phyloP scores from a whole-genome alignment of 345 rosid genomes.

The Syzygium aqueum region DNA sequence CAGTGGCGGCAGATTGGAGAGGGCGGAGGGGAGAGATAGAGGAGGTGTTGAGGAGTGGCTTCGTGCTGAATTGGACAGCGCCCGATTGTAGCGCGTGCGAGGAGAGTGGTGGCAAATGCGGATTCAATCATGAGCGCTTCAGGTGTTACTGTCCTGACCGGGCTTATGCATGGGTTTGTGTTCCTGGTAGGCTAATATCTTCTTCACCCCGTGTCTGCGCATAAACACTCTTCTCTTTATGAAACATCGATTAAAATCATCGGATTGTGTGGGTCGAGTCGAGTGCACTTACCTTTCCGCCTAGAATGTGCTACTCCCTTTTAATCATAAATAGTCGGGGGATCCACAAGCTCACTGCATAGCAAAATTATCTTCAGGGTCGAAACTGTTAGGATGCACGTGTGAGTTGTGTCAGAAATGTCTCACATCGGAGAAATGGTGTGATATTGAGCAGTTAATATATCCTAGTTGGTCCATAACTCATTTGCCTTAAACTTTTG shows the following conservation, averaged over 20 bases:
- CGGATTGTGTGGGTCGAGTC: not conserved
- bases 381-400: too few species aligned
- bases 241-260: too few species aligned
- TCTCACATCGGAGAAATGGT: too few species aligned
- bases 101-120: constrained; percentile 35
- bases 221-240: not conserved
- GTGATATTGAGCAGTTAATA: too few species aligned
- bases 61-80: constrained; percentile 30
- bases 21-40: not conserved
- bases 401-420: too few species aligned
- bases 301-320: not conserved
- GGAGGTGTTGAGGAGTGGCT: constrained; percentile 14
- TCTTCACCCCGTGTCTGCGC: not conserved
- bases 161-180: constrained; percentile 11
- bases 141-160: constrained; percentile 44
- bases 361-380: not conserved
- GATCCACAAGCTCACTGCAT: not conserved
- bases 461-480: too few species aligned
- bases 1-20: not conserved
- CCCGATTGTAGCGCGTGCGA: constrained; percentile 24
- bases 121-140: constrained; percentile 3
- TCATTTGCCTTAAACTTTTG: too few species aligned
- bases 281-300: not conserved
- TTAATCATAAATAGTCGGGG: not conserved
- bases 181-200: not conserved